Evolutionary conservation across 306 rosid genomes (phyloP).

Genomic region (Pyrus bretschneideri): DNA sequence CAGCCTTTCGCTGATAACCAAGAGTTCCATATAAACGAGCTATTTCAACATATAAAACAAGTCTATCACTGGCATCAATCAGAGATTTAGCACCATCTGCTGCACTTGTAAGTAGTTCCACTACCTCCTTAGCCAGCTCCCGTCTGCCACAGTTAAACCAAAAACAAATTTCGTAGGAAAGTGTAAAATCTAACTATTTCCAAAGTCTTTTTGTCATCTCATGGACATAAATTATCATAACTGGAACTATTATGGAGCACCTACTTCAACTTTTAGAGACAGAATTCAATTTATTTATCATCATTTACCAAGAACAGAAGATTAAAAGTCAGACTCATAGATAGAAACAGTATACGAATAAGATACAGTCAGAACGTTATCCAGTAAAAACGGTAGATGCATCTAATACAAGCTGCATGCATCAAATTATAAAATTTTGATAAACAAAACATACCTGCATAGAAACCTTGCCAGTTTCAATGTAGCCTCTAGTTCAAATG

Average conservation of each 20-base stretch:
- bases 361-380: background rate
- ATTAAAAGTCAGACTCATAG: background rate
- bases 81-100: constrained; percentile 97
- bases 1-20: constrained; percentile 94
- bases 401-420: background rate
- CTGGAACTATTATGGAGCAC: background rate
- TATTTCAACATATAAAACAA: constrained; percentile 75
- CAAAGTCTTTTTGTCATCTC: background rate
- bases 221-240: background rate
- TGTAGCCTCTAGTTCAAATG: constrained; percentile 98
- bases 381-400: background rate
- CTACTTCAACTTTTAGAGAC: background rate
- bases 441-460: constrained; percentile 58
- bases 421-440: background rate
- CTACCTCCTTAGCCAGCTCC: constrained; percentile 90
- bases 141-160: constrained; percentile 43
- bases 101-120: constrained; percentile 79
- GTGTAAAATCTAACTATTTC: background rate
- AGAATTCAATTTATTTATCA: background rate
- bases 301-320: background rate
- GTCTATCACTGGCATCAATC: constrained; percentile 92
- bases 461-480: constrained; percentile 89
- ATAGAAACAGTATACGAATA: background rate
- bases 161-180: background rate
- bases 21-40: constrained; percentile 95